Evolutionary conservation across 2,329 filamentous ascomycete species (phyloP).

Genomic region (Monilinia fructicola): DNA sequence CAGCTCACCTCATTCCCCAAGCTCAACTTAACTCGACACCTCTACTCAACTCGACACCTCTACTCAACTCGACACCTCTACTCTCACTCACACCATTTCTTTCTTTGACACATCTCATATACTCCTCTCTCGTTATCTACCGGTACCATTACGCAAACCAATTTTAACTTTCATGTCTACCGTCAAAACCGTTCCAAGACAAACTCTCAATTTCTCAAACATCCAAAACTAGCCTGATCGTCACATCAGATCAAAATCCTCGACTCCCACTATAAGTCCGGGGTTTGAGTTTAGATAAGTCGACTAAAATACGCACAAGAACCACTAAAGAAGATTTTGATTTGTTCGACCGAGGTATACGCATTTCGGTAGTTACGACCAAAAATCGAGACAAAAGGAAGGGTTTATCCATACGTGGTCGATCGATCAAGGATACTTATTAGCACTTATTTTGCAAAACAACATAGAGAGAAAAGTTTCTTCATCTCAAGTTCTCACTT

Average conservation of each 20-base stretch:
- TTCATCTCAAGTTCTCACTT: not conserved
- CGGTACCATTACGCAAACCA: not conserved
- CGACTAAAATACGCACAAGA: not conserved
- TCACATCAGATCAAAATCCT: not conserved
- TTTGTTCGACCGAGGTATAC: conserved; percentile 11
- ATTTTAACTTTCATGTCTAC: not conserved
- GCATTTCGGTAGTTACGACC: not conserved
- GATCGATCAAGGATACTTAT: not conserved
- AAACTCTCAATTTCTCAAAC: not conserved
- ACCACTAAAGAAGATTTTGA: conserved; percentile 4
- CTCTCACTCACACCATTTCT: not conserved
- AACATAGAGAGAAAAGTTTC: not conserved
- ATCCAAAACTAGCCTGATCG: conserved; percentile 4
- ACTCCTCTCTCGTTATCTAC: not conserved
- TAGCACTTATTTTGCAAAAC: not conserved
- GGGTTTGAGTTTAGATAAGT: conserved; percentile 12
- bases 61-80: not conserved
- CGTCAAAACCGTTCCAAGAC: not conserved
- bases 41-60: not conserved
- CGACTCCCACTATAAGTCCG: conserved; percentile 10
- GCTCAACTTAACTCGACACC: not conserved
- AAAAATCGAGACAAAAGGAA: not conserved
- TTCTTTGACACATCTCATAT: not conserved
- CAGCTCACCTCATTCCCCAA: not conserved
- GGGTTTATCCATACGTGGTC: not conserved